phyloP scores from a whole-genome alignment of 225 moss, liverwort and hornwort genomes.

The Pseudisothecium myosuroides region DNA sequence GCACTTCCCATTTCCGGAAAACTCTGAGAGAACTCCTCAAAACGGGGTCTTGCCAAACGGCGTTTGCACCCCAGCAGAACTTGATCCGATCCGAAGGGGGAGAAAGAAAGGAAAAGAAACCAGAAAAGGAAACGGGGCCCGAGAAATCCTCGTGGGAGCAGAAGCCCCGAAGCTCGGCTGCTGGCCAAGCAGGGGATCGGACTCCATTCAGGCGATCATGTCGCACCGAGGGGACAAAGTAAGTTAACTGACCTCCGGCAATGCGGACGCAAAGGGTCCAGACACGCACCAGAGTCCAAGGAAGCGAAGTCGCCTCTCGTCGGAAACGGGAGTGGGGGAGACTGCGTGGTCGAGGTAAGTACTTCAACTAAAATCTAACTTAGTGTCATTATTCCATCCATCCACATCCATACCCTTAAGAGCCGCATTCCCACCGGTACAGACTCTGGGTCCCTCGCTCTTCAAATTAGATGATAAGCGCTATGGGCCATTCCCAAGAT shows the following conservation, averaged over 20 bases:
- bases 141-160: background rate
- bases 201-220: background rate
- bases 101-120: background rate
- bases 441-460: no score
- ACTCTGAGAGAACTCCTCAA: background rate
- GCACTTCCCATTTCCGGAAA: background rate
- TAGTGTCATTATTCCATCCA: no score
- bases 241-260: background rate
- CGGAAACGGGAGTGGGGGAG: no score
- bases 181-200: background rate
- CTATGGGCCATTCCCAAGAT: no score
- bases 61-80: background rate
- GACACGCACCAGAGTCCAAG: no score
- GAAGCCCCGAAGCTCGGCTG: background rate
- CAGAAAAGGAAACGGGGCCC: background rate
- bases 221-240: background rate
- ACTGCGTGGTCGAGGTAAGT: background rate
- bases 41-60: background rate
- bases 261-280: background rate
- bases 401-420: no score
- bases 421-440: no score
- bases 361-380: no score
- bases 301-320: no score
- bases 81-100: background rate
- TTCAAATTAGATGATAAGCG: no score